These are phyloP conservation scores for Tetrahymena thermophila DNA, from an alignment of 73 alveolate genomes.

Conservation along the genomic window DNA sequence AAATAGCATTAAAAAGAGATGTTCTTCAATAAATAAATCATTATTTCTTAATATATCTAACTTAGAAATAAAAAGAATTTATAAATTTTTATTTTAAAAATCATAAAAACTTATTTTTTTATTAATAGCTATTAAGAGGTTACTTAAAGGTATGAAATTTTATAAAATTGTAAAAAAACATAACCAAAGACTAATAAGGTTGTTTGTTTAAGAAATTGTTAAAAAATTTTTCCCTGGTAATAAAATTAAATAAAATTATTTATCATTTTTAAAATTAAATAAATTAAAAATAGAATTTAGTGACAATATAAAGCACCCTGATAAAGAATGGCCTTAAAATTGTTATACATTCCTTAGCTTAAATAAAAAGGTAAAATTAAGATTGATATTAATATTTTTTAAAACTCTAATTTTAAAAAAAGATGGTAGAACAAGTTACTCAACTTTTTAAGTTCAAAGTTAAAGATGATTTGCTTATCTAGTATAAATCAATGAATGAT, in stretches of 20 bases:
- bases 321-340: neutral
- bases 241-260: too few relatives aligned
- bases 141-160: neutral
- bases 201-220: neutral
- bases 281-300: neutral
- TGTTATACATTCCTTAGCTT: neutral
- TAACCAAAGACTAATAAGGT: neutral
- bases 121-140: neutral
- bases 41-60: too few relatives aligned
- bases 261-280: neutral
- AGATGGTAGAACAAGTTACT: neutral
- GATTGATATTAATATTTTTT: neutral
- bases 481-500: neutral
- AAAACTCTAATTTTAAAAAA: neutral
- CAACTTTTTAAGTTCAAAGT: neutral
- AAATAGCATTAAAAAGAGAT: too few relatives aligned
- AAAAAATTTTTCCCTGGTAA: neutral
- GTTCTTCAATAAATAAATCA: too few relatives aligned
- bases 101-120: too few relatives aligned
- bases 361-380: neutral
- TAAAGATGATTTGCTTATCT: neutral
- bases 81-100: too few relatives aligned
- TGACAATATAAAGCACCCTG: neutral
- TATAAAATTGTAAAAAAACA: neutral
- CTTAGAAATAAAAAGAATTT: too few relatives aligned